phyloP scores from a whole-genome alignment of 1,284 basidiomycete species.

The Puccinia sorghi region DNA sequence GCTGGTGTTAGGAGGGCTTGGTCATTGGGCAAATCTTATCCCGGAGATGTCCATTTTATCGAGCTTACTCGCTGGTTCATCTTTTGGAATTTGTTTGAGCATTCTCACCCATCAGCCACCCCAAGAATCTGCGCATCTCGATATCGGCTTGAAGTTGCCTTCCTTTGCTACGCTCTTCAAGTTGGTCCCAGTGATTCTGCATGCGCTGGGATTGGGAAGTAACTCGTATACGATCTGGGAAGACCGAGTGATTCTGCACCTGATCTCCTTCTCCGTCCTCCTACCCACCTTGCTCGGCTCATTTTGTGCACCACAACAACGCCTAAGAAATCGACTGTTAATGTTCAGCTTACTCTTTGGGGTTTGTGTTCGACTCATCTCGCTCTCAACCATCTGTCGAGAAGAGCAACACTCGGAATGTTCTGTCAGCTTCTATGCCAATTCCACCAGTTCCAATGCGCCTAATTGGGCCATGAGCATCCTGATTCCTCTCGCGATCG shows the following conservation, averaged over 20 bases:
- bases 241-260: constrained; percentile 75
- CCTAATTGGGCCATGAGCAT: constrained; percentile 66
- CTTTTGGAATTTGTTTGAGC: constrained; percentile 22
- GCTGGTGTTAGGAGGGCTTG: not conserved
- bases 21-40: constrained; percentile 39
- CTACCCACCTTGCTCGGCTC: constrained; percentile 62
- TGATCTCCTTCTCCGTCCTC: constrained; percentile 66
- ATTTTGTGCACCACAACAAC: constrained; percentile 67
- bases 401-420: constrained; percentile 92
- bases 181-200: constrained; percentile 22
- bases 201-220: constrained; percentile 50
- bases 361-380: constrained; percentile 71
- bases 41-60: constrained; percentile 50
- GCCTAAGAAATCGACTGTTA: constrained; percentile 74
- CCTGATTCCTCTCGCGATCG: constrained; percentile 64
- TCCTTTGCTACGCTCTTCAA: constrained; percentile 16
- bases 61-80: constrained; percentile 6
- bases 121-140: not conserved
- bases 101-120: constrained; percentile 9
- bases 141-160: not conserved
- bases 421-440: constrained; percentile 79
- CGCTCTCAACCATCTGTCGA: constrained; percentile 78
- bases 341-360: constrained; percentile 70
- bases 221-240: constrained; percentile 98
- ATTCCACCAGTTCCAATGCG: constrained; percentile 68